These are phyloP conservation scores for Penicillium crustosum DNA, from an alignment of 2,329 filamentous ascomycete species.

Conservation along the genomic window DNA sequence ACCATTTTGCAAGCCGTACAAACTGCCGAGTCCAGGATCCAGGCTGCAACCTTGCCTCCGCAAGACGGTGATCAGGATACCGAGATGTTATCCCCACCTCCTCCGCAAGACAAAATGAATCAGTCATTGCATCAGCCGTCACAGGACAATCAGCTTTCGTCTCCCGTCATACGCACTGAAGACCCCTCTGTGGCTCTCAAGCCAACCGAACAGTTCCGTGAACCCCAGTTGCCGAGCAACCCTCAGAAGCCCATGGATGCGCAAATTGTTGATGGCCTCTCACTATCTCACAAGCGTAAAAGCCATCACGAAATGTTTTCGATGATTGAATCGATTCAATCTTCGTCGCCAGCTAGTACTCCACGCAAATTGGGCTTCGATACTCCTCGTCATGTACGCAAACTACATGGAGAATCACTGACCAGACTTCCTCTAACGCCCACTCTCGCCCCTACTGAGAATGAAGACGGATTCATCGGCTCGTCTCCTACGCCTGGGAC, in stretches of 20 bases:
- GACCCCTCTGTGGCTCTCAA: constrained; percentile 18
- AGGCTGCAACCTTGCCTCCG: not conserved
- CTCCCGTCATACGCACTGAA: constrained; percentile 26
- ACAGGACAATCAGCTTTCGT: constrained; percentile 26
- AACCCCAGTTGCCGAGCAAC: constrained; percentile 31
- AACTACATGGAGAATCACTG: constrained; percentile 24
- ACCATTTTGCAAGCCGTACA: constrained; percentile 63
- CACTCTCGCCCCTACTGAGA: constrained; percentile 39
- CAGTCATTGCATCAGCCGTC: not conserved
- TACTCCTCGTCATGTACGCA: constrained; percentile 32
- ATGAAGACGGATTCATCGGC: constrained; percentile 49
- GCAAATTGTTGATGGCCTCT: constrained; percentile 68
- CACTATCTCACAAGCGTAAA: constrained; percentile 65
- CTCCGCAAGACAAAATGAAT: constrained; percentile 14
- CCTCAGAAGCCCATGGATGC: constrained; percentile 52
- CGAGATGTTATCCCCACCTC: constrained; percentile 1
- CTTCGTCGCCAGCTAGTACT: constrained; percentile 40
- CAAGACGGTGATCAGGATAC: not conserved
- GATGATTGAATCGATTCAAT: constrained; percentile 68
- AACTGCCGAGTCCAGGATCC: constrained; percentile 56
- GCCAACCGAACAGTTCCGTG: constrained; percentile 28
- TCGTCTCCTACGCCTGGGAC: constrained; percentile 55
- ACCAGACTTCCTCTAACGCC: constrained; percentile 44
- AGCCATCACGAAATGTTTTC: constrained; percentile 64
- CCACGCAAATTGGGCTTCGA: constrained; percentile 28